Conservation (phyloP, 352 stramenopile genomes). For the Phytophthora colocasiae region DNA sequence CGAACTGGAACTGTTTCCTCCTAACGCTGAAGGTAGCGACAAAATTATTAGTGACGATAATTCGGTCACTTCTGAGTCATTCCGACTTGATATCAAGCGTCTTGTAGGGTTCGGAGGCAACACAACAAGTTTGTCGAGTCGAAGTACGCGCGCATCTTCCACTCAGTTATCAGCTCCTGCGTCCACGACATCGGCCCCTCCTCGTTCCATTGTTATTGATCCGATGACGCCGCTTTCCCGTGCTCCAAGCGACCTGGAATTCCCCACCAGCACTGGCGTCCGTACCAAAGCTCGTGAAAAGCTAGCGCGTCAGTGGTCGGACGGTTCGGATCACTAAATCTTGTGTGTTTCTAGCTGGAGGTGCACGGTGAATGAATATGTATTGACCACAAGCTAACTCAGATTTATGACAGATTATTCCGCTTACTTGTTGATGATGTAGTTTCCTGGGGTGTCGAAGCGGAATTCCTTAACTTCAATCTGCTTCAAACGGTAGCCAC, state of each 20-base stretch:
- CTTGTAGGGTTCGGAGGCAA: slow-evolving; percentile 37
- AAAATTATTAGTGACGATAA: slow-evolving; percentile 13
- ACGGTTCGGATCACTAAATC: slow-evolving; percentile 41
- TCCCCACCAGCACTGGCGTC: slow-evolving; percentile 57
- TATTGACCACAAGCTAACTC: slow-evolving; percentile 11
- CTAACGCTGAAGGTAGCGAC: slow-evolving; percentile 10
- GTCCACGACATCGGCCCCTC: slow-evolving; percentile 25
- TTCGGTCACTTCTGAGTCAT: slow-evolving; percentile 41
- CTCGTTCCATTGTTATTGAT: slow-evolving; percentile 50
- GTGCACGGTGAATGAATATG: slow-evolving; percentile 12
- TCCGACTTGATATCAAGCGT: slow-evolving; percentile 43
- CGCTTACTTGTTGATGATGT: slow-evolving; percentile 51
- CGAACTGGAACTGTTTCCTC: slow-evolving; percentile 59
- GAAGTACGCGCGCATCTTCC: slow-evolving; percentile 23
- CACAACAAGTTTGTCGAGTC: slow-evolving; percentile 37
- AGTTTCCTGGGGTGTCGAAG: slow-evolving; percentile 55
- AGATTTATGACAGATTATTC: too few relatives aligned
- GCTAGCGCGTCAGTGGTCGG: slow-evolving; percentile 67
- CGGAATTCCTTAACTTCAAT: slow-evolving; percentile 48
- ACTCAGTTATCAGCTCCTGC: slow-evolving; percentile 11
- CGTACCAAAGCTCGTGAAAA: slow-evolving; percentile 68
- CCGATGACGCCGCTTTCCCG: slow-evolving; percentile 54
- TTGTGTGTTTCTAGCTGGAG: slow-evolving; percentile 5
- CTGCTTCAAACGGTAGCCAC: slow-evolving; percentile 58
- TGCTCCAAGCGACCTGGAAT: slow-evolving; percentile 42